phyloP scores from a whole-genome alignment of 768 basidiomycete genomes.

The Crepidotus variabilis region DNA sequence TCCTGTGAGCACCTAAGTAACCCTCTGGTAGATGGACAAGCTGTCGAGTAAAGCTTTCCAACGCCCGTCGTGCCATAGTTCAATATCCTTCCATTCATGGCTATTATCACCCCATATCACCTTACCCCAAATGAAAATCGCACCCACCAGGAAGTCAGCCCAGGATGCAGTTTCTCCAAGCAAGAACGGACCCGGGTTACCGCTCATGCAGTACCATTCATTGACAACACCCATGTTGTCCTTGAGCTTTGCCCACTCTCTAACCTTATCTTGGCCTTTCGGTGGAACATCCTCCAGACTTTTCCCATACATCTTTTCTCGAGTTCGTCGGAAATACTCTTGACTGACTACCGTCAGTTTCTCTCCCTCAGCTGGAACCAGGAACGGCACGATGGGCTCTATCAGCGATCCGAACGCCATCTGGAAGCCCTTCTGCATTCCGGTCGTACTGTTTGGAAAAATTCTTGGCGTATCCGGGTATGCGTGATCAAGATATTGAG shows the following conservation, averaged over 20 bases:
- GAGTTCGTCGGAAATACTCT: conserved; percentile 11
- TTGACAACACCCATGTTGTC: conserved; percentile 21
- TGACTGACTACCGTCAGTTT: conserved; percentile 7
- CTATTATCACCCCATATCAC: conserved; percentile 14
- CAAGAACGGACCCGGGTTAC: conserved; percentile 23
- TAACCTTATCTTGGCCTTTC: conserved; percentile 19
- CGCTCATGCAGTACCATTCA: conserved; percentile 21
- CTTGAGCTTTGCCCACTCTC: conserved; percentile 29
- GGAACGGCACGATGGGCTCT: conserved; percentile 1
- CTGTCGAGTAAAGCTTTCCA: conserved; percentile 13
- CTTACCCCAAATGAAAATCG: conserved; percentile 14
- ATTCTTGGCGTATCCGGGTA: conserved; percentile 38
- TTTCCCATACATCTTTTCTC: conserved; percentile 20
- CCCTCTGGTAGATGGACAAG: not conserved
- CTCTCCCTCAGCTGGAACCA: conserved; percentile 4
- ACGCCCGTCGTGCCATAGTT: conserved; percentile 15
- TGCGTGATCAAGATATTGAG: conserved; percentile 41
- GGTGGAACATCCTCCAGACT: conserved; percentile 30
- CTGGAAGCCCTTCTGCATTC: conserved; percentile 9
- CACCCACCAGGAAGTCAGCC: conserved; percentile 35
- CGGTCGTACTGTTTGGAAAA: conserved; percentile 28
- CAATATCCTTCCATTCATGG: conserved; percentile 16
- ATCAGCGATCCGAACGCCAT: not conserved
- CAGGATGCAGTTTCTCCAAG: conserved; percentile 32
- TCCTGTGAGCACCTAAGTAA: not conserved